These are phyloP conservation scores for Myxozyma melibiosi DNA, from an alignment of 805 yeast species.

Conservation along the genomic window DNA sequence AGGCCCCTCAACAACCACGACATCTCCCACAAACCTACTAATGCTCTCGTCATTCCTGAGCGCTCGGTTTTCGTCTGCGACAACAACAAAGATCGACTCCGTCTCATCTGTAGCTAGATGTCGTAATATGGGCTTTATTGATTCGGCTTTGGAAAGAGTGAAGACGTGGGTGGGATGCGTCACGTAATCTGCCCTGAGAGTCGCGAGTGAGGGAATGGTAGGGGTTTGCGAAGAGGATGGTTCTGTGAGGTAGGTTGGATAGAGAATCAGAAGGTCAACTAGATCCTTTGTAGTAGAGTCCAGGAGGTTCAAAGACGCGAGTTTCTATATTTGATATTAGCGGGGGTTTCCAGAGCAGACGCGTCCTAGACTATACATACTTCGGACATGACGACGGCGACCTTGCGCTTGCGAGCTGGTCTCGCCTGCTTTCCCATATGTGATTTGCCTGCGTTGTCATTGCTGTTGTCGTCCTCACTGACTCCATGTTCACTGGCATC, in stretches of 20 bases:
- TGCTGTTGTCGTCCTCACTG: background rate
- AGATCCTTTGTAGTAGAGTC: constrained; percentile 4
- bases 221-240: background rate
- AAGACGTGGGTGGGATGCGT: constrained; percentile 22
- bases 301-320: background rate
- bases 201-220: constrained; percentile 10
- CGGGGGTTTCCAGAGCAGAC: background rate
- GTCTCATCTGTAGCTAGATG: constrained; percentile 23
- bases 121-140: constrained; percentile 27
- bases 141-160: constrained; percentile 15
- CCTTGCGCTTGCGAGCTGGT: constrained; percentile 5
- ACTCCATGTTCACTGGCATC: background rate
- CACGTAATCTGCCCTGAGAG: constrained; percentile 15
- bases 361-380: constrained; percentile 1
- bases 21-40: constrained; percentile 21
- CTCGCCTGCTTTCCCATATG: background rate
- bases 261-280: constrained; percentile 21
- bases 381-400: constrained; percentile 21
- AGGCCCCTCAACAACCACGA: constrained; percentile 13
- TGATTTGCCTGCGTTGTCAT: background rate
- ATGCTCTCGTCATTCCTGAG: constrained; percentile 15
- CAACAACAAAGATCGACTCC: constrained; percentile 15
- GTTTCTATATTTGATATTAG: background rate
- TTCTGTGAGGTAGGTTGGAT: constrained; percentile 7
- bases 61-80: constrained; percentile 3